A percentile compares a stretch with the other conserved stretches of the same genome.
Evolutionary conservation across 1,284 basidiomycete species (phyloP).

Genomic region (Hemileia vastatrix): DNA sequence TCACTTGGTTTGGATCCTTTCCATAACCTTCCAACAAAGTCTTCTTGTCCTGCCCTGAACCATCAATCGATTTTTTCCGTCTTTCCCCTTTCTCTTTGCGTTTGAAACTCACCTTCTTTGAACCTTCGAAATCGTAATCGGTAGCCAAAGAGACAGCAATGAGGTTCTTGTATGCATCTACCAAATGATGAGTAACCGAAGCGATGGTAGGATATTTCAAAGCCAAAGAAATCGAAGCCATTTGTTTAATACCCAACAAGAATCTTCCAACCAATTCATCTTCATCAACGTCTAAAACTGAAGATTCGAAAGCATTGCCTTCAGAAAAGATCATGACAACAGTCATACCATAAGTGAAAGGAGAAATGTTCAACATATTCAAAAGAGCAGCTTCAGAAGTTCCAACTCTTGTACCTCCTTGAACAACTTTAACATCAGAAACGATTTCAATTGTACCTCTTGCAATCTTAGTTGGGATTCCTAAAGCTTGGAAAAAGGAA

Average conservation of each 20-base stretch:
- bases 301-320: slow-evolving; percentile 72
- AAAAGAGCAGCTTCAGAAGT: slow-evolving; percentile 92
- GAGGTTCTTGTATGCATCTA: slow-evolving; percentile 99
- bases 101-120: slow-evolving; percentile 66
- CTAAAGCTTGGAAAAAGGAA: slow-evolving; percentile 99
- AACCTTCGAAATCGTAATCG: slow-evolving; percentile 88
- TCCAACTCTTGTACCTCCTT: slow-evolving; percentile 70
- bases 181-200: slow-evolving; percentile 83
- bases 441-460: slow-evolving; percentile 99
- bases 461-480: slow-evolving; percentile 99
- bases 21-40: neutral
- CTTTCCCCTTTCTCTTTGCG: slow-evolving; percentile 1
- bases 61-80: no score
- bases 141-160: slow-evolving; percentile 81
- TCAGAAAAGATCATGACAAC: slow-evolving; percentile 78
- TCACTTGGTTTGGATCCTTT: slow-evolving; percentile 19
- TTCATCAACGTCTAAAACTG: slow-evolving; percentile 86
- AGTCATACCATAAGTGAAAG: slow-evolving; percentile 84
- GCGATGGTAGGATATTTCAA: slow-evolving; percentile 92
- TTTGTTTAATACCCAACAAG: slow-evolving; percentile 82
- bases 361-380: slow-evolving; percentile 85
- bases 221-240: slow-evolving; percentile 89
- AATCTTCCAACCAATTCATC: slow-evolving; percentile 81
- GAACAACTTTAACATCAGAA: slow-evolving; percentile 89
- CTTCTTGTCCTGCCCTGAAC: neutral